Percentiles rank a stretch among this genome's conserved stretches.
phyloP scores from a whole-genome alignment of 495 filamentous ascomycete genomes.

The Polyplosphaeria fusca region DNA sequence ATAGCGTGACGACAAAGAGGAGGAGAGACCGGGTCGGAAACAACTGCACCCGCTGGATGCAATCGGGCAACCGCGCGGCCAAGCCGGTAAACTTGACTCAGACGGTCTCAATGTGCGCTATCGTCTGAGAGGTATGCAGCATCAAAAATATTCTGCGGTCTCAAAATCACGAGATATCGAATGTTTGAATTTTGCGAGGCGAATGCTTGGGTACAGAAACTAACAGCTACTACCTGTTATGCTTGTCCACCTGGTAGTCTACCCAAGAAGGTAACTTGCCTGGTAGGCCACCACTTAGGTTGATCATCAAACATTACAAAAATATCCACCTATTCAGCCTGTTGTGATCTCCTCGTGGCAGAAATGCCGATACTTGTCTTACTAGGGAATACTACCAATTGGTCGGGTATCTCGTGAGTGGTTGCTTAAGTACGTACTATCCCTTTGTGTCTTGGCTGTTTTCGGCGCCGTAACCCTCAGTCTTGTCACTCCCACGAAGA shows the following conservation, averaged over 20 bases:
- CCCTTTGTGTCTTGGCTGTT: slow-evolving; percentile 27
- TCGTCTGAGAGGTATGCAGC: too few species aligned
- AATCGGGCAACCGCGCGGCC: slow-evolving; percentile 9
- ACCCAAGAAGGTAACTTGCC: too few species aligned
- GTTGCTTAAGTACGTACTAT: background rate
- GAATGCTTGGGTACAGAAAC: too few species aligned
- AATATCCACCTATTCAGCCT: background rate
- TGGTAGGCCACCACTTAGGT: too few species aligned
- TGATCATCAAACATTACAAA: too few species aligned
- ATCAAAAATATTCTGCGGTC: too few species aligned
- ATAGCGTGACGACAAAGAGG: background rate
- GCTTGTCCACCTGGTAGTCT: too few species aligned
- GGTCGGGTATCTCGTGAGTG: slow-evolving; percentile 1
- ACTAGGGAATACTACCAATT: slow-evolving; percentile 8
- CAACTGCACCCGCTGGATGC: slow-evolving; percentile 1
- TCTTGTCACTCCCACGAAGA: too few species aligned
- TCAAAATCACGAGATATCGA: too few species aligned
- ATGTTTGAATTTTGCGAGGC: too few species aligned
- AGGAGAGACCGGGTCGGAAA: slow-evolving; percentile 4
- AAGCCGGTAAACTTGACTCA: slow-evolving; percentile 7
- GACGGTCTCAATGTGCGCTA: background rate
- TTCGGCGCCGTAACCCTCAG: slow-evolving; percentile 15
- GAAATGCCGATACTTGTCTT: background rate
- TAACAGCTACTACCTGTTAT: too few species aligned
- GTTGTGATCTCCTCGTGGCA: slow-evolving; percentile 12